These are phyloP conservation scores for Botrytis porri DNA, from an alignment of 2,329 filamentous ascomycete species.

Conservation along the genomic window DNA sequence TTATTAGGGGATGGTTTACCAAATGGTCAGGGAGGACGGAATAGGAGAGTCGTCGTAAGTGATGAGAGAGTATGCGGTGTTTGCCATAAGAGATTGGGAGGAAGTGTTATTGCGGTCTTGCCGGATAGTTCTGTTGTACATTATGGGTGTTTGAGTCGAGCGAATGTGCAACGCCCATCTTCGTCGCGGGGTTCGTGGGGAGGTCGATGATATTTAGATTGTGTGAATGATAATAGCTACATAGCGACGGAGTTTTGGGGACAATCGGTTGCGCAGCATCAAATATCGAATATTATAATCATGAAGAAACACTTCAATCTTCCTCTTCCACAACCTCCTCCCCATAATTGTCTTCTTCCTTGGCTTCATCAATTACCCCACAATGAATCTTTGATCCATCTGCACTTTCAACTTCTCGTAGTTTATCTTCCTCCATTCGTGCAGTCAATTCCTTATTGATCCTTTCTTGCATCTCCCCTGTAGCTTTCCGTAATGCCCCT, in stretches of 20 bases:
- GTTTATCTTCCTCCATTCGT: slow-evolving; percentile 72
- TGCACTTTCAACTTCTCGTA: slow-evolving; percentile 41
- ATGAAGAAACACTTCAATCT: slow-evolving; percentile 38
- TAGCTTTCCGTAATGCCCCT: slow-evolving; percentile 53
- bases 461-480: slow-evolving; percentile 57
- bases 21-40: slow-evolving; percentile 53
- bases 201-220: slow-evolving; percentile 24
- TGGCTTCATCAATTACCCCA: slow-evolving; percentile 48
- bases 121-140: slow-evolving; percentile 80
- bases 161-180: slow-evolving; percentile 42
- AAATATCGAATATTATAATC: slow-evolving; percentile 15
- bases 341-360: slow-evolving; percentile 77
- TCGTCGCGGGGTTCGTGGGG: slow-evolving; percentile 31
- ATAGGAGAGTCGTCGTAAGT: slow-evolving; percentile 71
- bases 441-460: slow-evolving; percentile 70
- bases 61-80: slow-evolving; percentile 90
- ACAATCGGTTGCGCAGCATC: slow-evolving; percentile 21
- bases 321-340: slow-evolving; percentile 74
- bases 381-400: slow-evolving; percentile 38
- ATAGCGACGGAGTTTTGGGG: slow-evolving; percentile 32
- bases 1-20: slow-evolving; percentile 66
- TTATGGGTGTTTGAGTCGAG: slow-evolving; percentile 68
- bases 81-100: slow-evolving; percentile 88
- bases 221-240: slow-evolving; percentile 23
- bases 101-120: slow-evolving; percentile 85